These are phyloP conservation scores for Geoglossum cookeanum DNA, from an alignment of 2,329 filamentous ascomycete species.

Conservation along the genomic window DNA sequence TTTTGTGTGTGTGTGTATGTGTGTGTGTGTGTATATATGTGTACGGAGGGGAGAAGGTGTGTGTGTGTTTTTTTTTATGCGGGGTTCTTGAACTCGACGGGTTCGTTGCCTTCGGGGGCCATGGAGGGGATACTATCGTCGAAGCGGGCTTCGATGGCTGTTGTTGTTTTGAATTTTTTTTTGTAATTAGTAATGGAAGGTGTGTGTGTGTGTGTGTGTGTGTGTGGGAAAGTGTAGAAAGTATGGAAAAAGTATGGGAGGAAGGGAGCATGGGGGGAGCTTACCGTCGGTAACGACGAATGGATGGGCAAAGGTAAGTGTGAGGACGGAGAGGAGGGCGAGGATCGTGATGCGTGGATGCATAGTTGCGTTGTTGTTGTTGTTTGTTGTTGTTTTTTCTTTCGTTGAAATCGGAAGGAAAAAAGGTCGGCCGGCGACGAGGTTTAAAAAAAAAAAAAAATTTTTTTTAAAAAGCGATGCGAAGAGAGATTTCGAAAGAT, in stretches of 20 bases:
- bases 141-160: neutral
- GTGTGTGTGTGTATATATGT: no score
- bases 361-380: neutral
- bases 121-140: neutral
- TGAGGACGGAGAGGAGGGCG: neutral
- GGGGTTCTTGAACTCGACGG: neutral
- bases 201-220: no score
- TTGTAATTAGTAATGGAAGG: no score
- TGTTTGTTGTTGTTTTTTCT: neutral
- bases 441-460: no score
- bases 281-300: neutral
- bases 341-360: neutral
- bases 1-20: no score
- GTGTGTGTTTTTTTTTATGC: no score
- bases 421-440: neutral
- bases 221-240: no score
- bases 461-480: no score
- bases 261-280: neutral
- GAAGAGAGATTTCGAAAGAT: no score
- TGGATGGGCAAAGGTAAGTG: neutral
- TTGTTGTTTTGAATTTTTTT: no score
- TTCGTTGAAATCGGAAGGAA: no score
- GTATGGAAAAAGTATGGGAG: neutral
- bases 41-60: no score
- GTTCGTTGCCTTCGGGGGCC: neutral